These are phyloP conservation scores for Hortaea sp. DNA, from an alignment of 2,329 filamentous ascomycete genomes.

Conservation along the genomic window DNA sequence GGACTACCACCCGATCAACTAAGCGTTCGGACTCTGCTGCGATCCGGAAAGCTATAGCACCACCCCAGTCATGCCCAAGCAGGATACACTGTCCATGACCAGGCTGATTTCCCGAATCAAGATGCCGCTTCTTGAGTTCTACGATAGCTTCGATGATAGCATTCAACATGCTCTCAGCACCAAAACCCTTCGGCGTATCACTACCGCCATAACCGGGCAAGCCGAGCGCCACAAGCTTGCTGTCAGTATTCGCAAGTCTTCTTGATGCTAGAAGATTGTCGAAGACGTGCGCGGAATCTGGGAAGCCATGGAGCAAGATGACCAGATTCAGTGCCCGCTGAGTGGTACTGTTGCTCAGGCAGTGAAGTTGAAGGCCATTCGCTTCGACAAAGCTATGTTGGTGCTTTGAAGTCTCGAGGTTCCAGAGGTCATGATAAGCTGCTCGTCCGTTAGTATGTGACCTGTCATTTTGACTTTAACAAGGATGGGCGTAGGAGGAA, in stretches of 20 bases:
- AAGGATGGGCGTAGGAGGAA: too few species aligned
- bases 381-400: conserved; percentile 43
- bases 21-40: conserved; percentile 49
- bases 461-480: too few species aligned
- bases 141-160: conserved; percentile 44
- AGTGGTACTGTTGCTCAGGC: conserved; percentile 26
- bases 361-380: conserved; percentile 45
- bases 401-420: conserved; percentile 30
- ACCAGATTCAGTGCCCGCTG: conserved; percentile 2
- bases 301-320: conserved; percentile 50
- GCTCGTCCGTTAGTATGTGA: not conserved
- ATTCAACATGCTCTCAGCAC: conserved; percentile 43
- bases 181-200: conserved; percentile 41
- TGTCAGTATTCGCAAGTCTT: conserved; percentile 24
- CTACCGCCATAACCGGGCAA: conserved; percentile 51
- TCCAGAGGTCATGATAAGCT: conserved; percentile 47
- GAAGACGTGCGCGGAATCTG: conserved; percentile 49
- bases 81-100: conserved; percentile 28
- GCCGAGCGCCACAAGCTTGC: conserved; percentile 45
- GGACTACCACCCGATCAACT: conserved; percentile 46
- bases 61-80: conserved; percentile 38
- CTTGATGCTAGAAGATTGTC: conserved; percentile 35
- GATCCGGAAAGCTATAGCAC: conserved; percentile 43
- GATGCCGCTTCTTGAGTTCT: conserved; percentile 38
- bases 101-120: conserved; percentile 10